phyloP scores from a whole-genome alignment of 2,329 filamentous ascomycete species.

The Tolypocladium capitatum region DNA sequence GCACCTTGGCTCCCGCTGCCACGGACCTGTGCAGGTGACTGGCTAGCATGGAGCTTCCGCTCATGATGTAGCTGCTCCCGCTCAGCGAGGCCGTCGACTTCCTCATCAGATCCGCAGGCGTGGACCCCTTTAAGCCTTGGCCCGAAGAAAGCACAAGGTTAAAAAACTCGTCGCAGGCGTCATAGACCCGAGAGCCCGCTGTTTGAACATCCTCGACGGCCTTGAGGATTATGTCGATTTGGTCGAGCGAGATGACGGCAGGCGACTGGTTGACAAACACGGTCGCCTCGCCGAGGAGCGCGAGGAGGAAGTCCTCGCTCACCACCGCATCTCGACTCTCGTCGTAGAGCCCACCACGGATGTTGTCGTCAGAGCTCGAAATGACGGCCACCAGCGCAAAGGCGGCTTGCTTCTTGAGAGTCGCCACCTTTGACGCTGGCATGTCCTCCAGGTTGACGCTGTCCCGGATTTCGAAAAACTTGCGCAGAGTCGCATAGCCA shows the following conservation, averaged over 20 bases:
- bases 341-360: slow-evolving; percentile 82
- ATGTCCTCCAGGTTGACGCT: slow-evolving; percentile 14
- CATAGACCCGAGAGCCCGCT: slow-evolving; percentile 57
- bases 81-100: slow-evolving; percentile 43
- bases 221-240: slow-evolving; percentile 63
- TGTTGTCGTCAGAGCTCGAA: slow-evolving; percentile 75
- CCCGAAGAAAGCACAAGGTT: slow-evolving; percentile 59
- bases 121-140: slow-evolving; percentile 47
- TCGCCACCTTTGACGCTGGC: slow-evolving; percentile 31
- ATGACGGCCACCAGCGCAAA: slow-evolving; percentile 71
- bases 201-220: slow-evolving; percentile 71
- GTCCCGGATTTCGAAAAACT: slow-evolving; percentile 84
- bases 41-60: slow-evolving; percentile 59
- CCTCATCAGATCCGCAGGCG: slow-evolving; percentile 50
- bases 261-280: slow-evolving; percentile 53
- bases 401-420: slow-evolving; percentile 55
- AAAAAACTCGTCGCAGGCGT: slow-evolving; percentile 67
- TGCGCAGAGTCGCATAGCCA: slow-evolving; percentile 81
- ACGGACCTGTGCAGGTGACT: slow-evolving; percentile 49
- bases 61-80: slow-evolving; percentile 53
- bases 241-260: slow-evolving; percentile 48
- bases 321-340: slow-evolving; percentile 68
- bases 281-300: slow-evolving; percentile 71
- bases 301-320: slow-evolving; percentile 74
- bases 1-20: slow-evolving; percentile 36